Base-by-base conservation (phyloP, 2,329 filamentous ascomycete species). In the Gremmenia infestans region DNA sequence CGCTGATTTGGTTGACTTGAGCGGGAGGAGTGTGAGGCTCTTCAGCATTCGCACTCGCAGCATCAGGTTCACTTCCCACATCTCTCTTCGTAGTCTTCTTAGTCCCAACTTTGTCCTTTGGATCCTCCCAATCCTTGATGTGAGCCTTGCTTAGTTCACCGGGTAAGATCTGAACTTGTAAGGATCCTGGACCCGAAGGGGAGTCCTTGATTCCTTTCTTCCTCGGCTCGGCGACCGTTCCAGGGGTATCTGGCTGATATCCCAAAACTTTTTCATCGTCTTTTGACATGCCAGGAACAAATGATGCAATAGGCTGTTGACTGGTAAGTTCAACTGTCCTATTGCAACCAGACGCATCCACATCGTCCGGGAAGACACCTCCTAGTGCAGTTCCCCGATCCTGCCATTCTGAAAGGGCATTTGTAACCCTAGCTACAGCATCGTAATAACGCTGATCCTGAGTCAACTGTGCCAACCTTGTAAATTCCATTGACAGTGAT, bases 401-500 rank as follows among this genome's bases (percentile, higher is more conserved):
- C 73, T 96, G 90, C 73, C 86, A 83, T 51, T 86, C 81, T 59
- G 91, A 82, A 25, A 97, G 78, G 7, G 86, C 86, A 67, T 96
- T 78, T 17, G 90, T 95, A 65, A 97, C 89, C 57, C 91, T 86
- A 49, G 90, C 89, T 58, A 96, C 79, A 15, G 91, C 91, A 73
- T 96, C 92, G 68, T 95, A 97, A 73, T 95, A 97, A 69, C 86
- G 91, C 63, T 86, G 73, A 57, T 93, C 78, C 55, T 84, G 83
- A 0, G 92, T 96, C 60, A 97, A 76, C 71, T 97, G 92, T 8
- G 91, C 89, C 46, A 97, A 78, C 15, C 91, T 83, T 1, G 91
- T 96, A 70, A 97, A 96, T 70, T 97, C 92, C 77, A 97, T 79
- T 8, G 86, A 86, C 60, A 97, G 75, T 11, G 89, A 89, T 2